Percentiles rank a stretch among this genome's conserved stretches.
These are phyloP conservation scores for Sarocladiaceae sp. DNA, from an alignment of 2,329 filamentous ascomycete species.

Conservation along the genomic window DNA sequence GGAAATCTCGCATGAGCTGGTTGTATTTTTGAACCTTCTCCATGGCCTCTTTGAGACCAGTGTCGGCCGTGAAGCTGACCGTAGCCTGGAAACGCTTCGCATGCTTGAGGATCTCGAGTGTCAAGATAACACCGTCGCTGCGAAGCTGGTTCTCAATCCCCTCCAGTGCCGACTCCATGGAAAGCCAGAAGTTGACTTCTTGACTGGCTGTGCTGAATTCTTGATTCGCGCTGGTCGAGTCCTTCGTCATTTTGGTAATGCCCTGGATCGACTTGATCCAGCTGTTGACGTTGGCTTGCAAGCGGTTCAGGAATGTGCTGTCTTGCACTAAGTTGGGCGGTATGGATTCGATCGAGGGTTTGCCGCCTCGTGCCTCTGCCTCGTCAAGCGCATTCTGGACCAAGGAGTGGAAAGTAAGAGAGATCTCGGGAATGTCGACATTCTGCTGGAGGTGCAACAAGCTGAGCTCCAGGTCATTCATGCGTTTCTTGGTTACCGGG, in stretches of 20 bases:
- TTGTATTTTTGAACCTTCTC: constrained; percentile 98
- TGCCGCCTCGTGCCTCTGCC: constrained; percentile 58
- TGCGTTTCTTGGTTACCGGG: constrained; percentile 93
- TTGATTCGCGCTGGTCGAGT: constrained; percentile 54
- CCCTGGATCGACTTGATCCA: constrained; percentile 99
- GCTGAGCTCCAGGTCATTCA: constrained; percentile 88
- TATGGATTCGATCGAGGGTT: constrained; percentile 73
- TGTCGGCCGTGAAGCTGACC: constrained; percentile 93
- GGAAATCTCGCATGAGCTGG: constrained; percentile 96
- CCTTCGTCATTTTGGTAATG: constrained; percentile 89
- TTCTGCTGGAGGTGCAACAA: constrained; percentile 93
- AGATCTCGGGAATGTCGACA: constrained; percentile 91
- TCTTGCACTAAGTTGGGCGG: constrained; percentile 72
- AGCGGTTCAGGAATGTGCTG: constrained; percentile 84
- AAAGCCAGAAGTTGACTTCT: constrained; percentile 98
- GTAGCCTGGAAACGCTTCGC: constrained; percentile 98
- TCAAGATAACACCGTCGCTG: constrained; percentile 83
- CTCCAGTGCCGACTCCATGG: constrained; percentile 90
- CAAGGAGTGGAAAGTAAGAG: constrained; percentile 78
- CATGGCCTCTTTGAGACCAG: constrained; percentile 89
- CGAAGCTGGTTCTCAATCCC: constrained; percentile 83
- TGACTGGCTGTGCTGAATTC: constrained; percentile 72
- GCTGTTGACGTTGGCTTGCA: constrained; percentile 88
- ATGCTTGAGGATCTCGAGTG: constrained; percentile 90
- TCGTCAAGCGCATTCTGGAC: constrained; percentile 82